Conservation (phyloP, 1,139 yeast genomes). For the Saccharomyces hybrid region DNA sequence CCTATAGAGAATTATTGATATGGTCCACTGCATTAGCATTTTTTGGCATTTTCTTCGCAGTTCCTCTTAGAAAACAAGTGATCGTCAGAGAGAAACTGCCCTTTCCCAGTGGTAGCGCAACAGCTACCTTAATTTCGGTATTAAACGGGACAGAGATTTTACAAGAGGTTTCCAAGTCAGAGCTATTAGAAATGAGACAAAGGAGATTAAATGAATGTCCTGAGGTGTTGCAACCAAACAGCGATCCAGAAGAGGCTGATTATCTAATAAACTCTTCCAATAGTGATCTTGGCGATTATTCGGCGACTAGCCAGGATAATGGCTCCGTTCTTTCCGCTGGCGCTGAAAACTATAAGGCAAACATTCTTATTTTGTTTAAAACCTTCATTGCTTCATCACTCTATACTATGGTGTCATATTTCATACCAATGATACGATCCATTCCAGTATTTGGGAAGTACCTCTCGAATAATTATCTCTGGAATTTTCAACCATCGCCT, state of each 20-base stretch:
- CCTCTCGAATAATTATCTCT: slow-evolving; percentile 60
- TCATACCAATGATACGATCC: slow-evolving; percentile 58
- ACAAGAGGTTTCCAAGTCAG: slow-evolving; percentile 36
- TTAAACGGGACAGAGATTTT: slow-evolving; percentile 61
- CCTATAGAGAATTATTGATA: slow-evolving; percentile 47
- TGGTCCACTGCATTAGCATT: slow-evolving; percentile 88
- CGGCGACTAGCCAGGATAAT: background rate
- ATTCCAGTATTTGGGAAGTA: slow-evolving; percentile 69
- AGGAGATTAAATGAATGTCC: slow-evolving; percentile 27
- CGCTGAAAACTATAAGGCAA: slow-evolving; percentile 29
- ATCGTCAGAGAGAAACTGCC: slow-evolving; percentile 77
- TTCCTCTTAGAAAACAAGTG: slow-evolving; percentile 78
- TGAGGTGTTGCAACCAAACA: slow-evolving; percentile 26
- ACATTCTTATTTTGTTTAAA: slow-evolving; percentile 46
- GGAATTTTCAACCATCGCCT: slow-evolving; percentile 94
- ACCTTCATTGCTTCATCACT: slow-evolving; percentile 66
- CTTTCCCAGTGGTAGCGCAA: slow-evolving; percentile 94
- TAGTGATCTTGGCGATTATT: background rate
- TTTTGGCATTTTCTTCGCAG: slow-evolving; percentile 93
- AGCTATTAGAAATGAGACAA: slow-evolving; percentile 23
- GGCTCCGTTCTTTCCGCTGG: background rate
- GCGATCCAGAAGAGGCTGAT: slow-evolving; percentile 9
- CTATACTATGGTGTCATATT: slow-evolving; percentile 66
- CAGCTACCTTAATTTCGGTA: slow-evolving; percentile 86
- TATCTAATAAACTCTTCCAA: slow-evolving; percentile 5